phyloP scores from a whole-genome alignment of 2,329 filamentous ascomycete genomes.

The Colletotrichum salicis region DNA sequence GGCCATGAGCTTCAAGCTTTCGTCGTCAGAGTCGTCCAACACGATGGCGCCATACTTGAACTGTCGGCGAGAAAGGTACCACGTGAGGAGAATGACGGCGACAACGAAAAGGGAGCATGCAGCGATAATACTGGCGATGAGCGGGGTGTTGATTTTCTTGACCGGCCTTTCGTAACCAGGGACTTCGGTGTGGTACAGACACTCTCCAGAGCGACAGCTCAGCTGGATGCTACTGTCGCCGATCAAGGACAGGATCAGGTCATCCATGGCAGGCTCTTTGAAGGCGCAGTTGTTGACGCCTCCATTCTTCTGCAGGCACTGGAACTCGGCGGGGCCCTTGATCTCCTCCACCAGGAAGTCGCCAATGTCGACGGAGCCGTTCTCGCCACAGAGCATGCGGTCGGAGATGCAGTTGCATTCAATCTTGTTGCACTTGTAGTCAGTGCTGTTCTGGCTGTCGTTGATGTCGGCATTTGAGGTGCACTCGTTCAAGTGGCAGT shows the following conservation, averaged over 20 bases:
- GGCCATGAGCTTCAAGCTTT: slow-evolving; percentile 83
- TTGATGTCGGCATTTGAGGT: slow-evolving; percentile 75
- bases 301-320: slow-evolving; percentile 74
- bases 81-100: slow-evolving; percentile 82
- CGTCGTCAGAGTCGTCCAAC: slow-evolving; percentile 90
- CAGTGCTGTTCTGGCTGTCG: slow-evolving; percentile 80
- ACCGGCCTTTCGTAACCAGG: slow-evolving; percentile 89
- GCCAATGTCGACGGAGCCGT: slow-evolving; percentile 89
- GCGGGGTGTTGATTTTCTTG: slow-evolving; percentile 94
- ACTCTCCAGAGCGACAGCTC: slow-evolving; percentile 87
- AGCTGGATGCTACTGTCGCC: slow-evolving; percentile 91
- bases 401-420: slow-evolving; percentile 88
- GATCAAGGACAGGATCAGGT: slow-evolving; percentile 87
- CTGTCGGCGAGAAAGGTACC: slow-evolving; percentile 86
- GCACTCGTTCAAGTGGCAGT: slow-evolving; percentile 88
- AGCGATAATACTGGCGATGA: slow-evolving; percentile 94
- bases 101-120: slow-evolving; percentile 87
- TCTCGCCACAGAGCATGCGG: slow-evolving; percentile 92
- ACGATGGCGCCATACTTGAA: slow-evolving; percentile 78
- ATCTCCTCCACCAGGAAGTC: slow-evolving; percentile 88
- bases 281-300: slow-evolving; percentile 78
- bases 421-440: slow-evolving; percentile 86
- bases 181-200: slow-evolving; percentile 90
- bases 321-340: slow-evolving; percentile 87
- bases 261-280: slow-evolving; percentile 91